phyloP scores from a whole-genome alignment of 352 stramenopile genomes.

The Phytophthora quininea region DNA sequence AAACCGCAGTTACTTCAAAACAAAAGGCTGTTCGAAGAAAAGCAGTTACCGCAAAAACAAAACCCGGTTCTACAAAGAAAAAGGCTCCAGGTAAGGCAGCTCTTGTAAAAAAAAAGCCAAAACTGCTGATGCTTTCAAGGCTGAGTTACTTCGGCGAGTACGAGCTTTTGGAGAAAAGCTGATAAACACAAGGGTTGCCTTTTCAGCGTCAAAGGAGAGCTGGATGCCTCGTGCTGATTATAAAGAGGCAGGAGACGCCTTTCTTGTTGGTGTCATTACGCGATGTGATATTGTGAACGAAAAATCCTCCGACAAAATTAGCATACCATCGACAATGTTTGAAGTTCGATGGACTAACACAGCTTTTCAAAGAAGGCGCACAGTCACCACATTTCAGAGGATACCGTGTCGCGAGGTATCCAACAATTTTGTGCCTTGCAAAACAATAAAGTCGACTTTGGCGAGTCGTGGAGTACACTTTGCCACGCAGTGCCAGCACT shows the following conservation, averaged over 20 bases:
- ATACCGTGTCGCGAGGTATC: neutral
- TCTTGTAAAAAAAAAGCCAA: neutral
- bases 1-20: neutral
- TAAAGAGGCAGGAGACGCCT: neutral
- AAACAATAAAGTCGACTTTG: neutral
- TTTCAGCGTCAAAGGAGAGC: neutral
- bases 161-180: neutral
- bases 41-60: neutral
- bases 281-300: neutral
- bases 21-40: neutral
- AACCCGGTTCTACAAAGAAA: neutral
- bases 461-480: constrained; percentile 6
- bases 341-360: constrained; percentile 9
- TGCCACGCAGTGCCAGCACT: constrained; percentile 5
- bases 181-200: constrained; percentile 1
- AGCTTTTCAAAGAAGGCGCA: constrained; percentile 3
- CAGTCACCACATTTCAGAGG: constrained; percentile 1
- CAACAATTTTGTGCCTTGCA: constrained; percentile 2
- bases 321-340: neutral
- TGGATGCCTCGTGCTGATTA: neutral
- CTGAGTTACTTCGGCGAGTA: constrained; percentile 1
- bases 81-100: neutral
- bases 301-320: neutral
- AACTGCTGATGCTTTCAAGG: neutral
- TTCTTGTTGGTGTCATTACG: constrained; percentile 1